Conservation (phyloP, 352 stramenopile species). For the Globisporangium spiculum region DNA sequence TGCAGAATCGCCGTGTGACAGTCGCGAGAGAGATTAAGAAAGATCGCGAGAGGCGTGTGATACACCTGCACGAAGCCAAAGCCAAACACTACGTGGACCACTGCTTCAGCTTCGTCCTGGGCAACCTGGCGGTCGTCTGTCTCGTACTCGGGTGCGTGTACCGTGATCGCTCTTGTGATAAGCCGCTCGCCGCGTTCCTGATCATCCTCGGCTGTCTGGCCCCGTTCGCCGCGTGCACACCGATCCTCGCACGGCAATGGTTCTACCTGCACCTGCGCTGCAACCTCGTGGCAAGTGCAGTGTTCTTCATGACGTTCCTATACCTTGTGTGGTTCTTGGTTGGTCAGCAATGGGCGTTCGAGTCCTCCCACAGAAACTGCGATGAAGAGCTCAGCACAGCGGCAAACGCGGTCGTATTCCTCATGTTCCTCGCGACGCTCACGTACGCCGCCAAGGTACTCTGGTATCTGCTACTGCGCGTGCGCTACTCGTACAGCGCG, state of each 20-base stretch:
- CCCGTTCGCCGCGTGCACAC: slow-evolving; percentile 28
- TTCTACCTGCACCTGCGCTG: slow-evolving; percentile 38
- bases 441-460: slow-evolving; percentile 35
- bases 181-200: slow-evolving; percentile 32
- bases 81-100: slow-evolving; percentile 33
- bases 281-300: slow-evolving; percentile 15
- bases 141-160: slow-evolving; percentile 29
- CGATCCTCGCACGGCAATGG: slow-evolving; percentile 38
- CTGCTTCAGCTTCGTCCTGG: slow-evolving; percentile 32
- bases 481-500: slow-evolving; percentile 29
- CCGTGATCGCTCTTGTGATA: slow-evolving; percentile 21
- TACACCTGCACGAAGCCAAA: slow-evolving; percentile 16
- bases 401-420: slow-evolving; percentile 30
- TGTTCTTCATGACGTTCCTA: slow-evolving; percentile 22
- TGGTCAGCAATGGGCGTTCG: slow-evolving; percentile 33
- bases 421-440: slow-evolving; percentile 28
- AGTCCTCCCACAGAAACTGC: slow-evolving; percentile 27
- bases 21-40: slow-evolving; percentile 8
- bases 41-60: slow-evolving; percentile 13
- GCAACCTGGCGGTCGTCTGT: slow-evolving; percentile 35
- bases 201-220: slow-evolving; percentile 29
- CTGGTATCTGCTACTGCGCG: slow-evolving; percentile 38
- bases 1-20: slow-evolving; percentile 3
- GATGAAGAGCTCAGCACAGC: slow-evolving; percentile 33
- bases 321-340: slow-evolving; percentile 32